These are phyloP conservation scores for Saccharomyces hybrid DNA, from an alignment of 1,139 yeast genomes.

Conservation along the genomic window DNA sequence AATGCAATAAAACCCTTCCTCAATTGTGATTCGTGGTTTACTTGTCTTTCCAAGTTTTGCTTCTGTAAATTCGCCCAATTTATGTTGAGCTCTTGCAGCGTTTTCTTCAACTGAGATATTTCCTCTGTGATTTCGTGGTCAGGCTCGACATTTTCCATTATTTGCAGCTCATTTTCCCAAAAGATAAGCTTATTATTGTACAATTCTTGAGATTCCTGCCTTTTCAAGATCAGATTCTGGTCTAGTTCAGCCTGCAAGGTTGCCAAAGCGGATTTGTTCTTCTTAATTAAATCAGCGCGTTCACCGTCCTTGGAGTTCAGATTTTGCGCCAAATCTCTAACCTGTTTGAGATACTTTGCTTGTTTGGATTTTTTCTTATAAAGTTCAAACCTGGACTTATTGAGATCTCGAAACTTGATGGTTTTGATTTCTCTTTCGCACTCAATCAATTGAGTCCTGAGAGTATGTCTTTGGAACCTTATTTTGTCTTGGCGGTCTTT, in stretches of 20 bases:
- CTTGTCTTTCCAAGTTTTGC: slow-evolving; percentile 4
- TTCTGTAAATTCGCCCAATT: slow-evolving; percentile 3
- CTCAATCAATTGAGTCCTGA: not conserved
- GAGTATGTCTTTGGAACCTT: not conserved
- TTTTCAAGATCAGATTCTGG: not conserved
- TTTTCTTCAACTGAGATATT: slow-evolving; percentile 5
- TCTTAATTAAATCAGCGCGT: not conserved
- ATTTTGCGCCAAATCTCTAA: slow-evolving; percentile 5
- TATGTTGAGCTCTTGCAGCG: slow-evolving; percentile 1
- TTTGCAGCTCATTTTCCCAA: slow-evolving; percentile 1
- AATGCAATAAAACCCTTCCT: slow-evolving; percentile 6
- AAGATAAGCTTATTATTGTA: not conserved
- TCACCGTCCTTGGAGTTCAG: not conserved
- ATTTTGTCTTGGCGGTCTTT: not conserved
- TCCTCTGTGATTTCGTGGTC: slow-evolving; percentile 9
- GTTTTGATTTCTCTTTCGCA: not conserved
- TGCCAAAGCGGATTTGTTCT: not conserved
- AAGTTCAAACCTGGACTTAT: slow-evolving; percentile 3
- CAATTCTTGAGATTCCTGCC: not conserved
- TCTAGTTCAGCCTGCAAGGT: not conserved
- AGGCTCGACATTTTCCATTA: slow-evolving; percentile 10
- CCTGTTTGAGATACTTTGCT: not conserved
- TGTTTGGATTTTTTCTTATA: slow-evolving; percentile 3
- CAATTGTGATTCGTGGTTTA: slow-evolving; percentile 6
- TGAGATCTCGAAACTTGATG: slow-evolving; percentile 4